phyloP scores from a whole-genome alignment of 2,329 filamentous ascomycete genomes.

The Colletotrichum sp. region DNA sequence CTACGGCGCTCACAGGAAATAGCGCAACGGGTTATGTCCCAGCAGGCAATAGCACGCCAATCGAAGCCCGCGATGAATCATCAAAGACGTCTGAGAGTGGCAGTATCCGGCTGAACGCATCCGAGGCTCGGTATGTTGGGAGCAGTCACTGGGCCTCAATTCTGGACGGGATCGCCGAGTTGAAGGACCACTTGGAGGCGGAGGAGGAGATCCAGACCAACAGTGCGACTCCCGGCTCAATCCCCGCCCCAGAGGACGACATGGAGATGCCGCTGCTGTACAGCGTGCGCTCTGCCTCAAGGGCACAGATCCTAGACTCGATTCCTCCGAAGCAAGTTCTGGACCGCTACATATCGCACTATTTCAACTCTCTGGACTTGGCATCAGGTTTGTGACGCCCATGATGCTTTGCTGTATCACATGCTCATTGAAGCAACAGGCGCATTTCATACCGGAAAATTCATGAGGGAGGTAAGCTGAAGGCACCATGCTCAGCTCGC shows the following conservation, averaged over 20 bases:
- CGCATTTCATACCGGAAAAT: not conserved
- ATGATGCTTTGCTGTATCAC: not conserved
- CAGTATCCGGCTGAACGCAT: slow-evolving; percentile 29
- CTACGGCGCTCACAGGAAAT: not conserved
- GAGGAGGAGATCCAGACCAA: slow-evolving; percentile 24
- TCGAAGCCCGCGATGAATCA: not conserved
- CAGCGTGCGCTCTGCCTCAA: slow-evolving; percentile 28
- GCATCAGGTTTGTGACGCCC: not conserved
- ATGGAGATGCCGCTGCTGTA: slow-evolving; percentile 34
- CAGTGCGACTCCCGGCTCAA: not conserved
- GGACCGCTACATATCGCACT: slow-evolving; percentile 38
- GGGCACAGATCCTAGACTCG: slow-evolving; percentile 34
- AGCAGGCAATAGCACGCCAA: not conserved
- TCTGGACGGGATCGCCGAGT: slow-evolving; percentile 42
- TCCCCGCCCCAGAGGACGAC: not conserved
- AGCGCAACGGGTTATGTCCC: not conserved
- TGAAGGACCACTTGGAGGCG: slow-evolving; percentile 37
- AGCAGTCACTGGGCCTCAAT: slow-evolving; percentile 44
- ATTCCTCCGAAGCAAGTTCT: slow-evolving; percentile 35
- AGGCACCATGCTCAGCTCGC: not conserved
- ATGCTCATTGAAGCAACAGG: not conserved
- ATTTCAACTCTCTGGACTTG: slow-evolving; percentile 39
- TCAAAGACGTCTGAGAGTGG: slow-evolving; percentile 29
- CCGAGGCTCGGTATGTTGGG: slow-evolving; percentile 36
- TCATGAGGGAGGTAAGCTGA: not conserved